Evolutionary conservation across 352 stramenopile genomes (phyloP), one percentile per base, ranked within the genome.

Genomic region (Pythium brachiatum): DNA sequence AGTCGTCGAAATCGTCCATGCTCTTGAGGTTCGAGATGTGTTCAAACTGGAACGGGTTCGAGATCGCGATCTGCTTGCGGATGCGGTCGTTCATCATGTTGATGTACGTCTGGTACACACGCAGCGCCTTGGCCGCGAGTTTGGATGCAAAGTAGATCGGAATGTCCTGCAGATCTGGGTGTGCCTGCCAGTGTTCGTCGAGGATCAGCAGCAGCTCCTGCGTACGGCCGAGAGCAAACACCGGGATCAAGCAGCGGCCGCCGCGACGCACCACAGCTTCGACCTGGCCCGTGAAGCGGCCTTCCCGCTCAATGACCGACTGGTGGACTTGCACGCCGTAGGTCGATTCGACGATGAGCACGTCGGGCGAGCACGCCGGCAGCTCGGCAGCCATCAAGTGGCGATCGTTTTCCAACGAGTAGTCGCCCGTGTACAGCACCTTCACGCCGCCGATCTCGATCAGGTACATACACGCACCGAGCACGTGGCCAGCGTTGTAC

Each of bases 71-170:
- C 75, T 98, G 96, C 69, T 96, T 96, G 50, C 89, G 86, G 47
- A 97, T 99, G 59, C 97, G 87, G 8, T 96, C 89, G 79, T 99
- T 99, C 97, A 99, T 99, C 96, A 99, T 99, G 73, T 99, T 99
- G 57, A 99, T 98, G 76, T 99, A 99, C 18, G 96, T 99, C 73
- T 99, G 95, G 85, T 99, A 99, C 21, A 99, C 95, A 34, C 97
- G 84, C 64, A 99, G 75, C 5, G 96, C 96, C 66, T 98, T 95
- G 21, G 84, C 93, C 8, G 97, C 97, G 48, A 99, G 72, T 56
- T 98, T 98, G 34, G 93, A 99, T 5, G 97, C 97, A 83, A 99
- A 99, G 74, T 98, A 99, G 68, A 99, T 99, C 15, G 97, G 97
- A 38, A 99, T 96, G 50, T 97, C 86, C 53, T 99, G 96, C 51